Evolutionary conservation across 768 basidiomycete genomes (phyloP), one percentile per base, ranked within the genome.

Genomic region (Cubamyces sp.): DNA sequence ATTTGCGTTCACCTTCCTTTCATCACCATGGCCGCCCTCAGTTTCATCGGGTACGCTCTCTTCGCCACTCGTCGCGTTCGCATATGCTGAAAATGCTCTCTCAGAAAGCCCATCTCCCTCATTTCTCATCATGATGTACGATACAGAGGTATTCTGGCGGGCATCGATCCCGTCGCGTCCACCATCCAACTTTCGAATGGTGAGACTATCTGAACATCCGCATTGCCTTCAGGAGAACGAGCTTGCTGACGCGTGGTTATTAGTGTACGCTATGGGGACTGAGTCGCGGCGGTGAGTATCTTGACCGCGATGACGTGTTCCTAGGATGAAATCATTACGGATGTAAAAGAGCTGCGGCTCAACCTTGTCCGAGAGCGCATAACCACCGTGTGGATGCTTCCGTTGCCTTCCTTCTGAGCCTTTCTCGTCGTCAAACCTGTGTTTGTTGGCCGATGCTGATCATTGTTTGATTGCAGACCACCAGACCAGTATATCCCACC

Each of bases 121-220:
- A 89, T 92, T 74, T 94, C 92, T 60, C 90, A 92, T 74, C 92
- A 91, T 53, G 93, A 93, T 84, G 90, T 94, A 63, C 88, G 93
- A 58, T 95, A 94, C 77, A 83, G 91, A 65, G 92, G 92, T 63
- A 92, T 91, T 64, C 81, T 95, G 49, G 90, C 90, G 51, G 91
- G 91, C 41, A 93, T 95, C 70, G 91, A 94, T 77, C 88, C 92
- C 37, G 83, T 79, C 64, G 89, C 89, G 52, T 92, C 91, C 12
- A 95, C 93, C 3, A 94, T 95, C 66, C 90, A 91, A 72, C 83
- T 94, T 40, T 91, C 90, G 34, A 92, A 93, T 82, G 92, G 92
- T 92, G 64, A 45, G 80, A 57, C 42, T 34, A 34, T 19, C 28
- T 53, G 46, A 30, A 34, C 34, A 34, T 9, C 34, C 34, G 34